Evolutionary conservation across 2,329 filamentous ascomycete genomes (phyloP).

Genomic region (Cephalotrichum gorgonifer): DNA sequence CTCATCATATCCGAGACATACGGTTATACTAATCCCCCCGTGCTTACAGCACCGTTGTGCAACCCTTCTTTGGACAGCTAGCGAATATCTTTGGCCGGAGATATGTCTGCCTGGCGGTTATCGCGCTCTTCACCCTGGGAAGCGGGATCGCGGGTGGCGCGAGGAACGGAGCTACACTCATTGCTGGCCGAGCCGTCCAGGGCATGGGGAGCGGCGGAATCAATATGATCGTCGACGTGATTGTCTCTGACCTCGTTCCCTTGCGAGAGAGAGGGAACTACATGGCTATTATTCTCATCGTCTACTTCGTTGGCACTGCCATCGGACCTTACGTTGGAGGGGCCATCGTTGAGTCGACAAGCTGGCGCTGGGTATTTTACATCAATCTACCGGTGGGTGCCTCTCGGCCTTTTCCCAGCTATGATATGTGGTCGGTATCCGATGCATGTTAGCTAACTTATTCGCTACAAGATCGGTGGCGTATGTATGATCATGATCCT

Average conservation of each 20-base stretch:
- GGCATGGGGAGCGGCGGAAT: slow-evolving; percentile 23
- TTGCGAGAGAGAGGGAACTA: slow-evolving; percentile 34
- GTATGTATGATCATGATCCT: no score
- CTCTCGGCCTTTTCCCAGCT: no score
- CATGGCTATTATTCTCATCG: slow-evolving; percentile 20
- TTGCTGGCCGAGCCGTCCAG: slow-evolving; percentile 34
- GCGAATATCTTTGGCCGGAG: slow-evolving; percentile 43
- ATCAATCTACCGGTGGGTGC: slow-evolving; percentile 29
- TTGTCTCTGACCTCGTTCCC: slow-evolving; percentile 36
- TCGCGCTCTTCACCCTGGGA: slow-evolving; percentile 38
- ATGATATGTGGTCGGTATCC: no score
- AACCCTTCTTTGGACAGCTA: slow-evolving; percentile 39
- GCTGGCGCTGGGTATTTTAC: slow-evolving; percentile 37
- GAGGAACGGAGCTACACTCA: slow-evolving; percentile 30
- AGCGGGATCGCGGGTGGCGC: slow-evolving; percentile 41
- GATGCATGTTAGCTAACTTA: no score
- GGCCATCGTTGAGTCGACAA: slow-evolving; percentile 14
- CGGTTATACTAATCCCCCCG: no score
- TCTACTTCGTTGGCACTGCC: slow-evolving; percentile 22
- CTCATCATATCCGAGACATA: no score
- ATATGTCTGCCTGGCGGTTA: slow-evolving; percentile 24
- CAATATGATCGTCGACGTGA: slow-evolving; percentile 20
- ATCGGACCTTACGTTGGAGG: slow-evolving; percentile 23
- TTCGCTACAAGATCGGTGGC: no score
- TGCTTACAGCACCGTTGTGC: no score